Evolutionary conservation across 2,329 filamentous ascomycete species (phyloP), one percentile per base, ranked within the genome.

Genomic region (Cytospora leucostoma): DNA sequence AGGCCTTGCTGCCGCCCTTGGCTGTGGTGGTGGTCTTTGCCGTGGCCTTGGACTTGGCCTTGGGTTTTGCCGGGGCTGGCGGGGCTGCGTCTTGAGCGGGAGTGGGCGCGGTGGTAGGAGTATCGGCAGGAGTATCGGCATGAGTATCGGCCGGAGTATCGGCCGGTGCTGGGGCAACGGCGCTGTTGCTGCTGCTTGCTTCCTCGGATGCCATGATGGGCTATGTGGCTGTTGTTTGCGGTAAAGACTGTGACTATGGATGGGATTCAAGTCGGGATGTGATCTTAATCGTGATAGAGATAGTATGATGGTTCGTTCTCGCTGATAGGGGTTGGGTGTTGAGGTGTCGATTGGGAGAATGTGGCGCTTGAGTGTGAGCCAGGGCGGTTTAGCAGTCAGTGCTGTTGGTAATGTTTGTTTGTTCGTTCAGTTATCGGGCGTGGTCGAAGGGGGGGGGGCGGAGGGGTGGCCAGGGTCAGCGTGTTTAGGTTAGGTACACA

Each of bases 1-100:
- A 10, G 44, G n/a, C 44, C 54, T 75, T 74, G 57, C n/a, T n/a
- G n/a, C n/a, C n/a, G n/a, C 68, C 61, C 27, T 68, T 64, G 34
- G 68, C 57, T 67, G 67, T 67, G 64, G 44, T 19, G n/a, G 19
- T 47, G n/a, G 44, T 21, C 44, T 61, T 61, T 66, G 64, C 44
- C 15, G 37, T 54, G 51, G 49, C 49, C 27, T 54, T 54, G 44
- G 44, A 61, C 60, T 49, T 60, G 55, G 51, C 51, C 32, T 34
- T 59, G 38, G 55, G 33, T 55, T 64, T 56, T 49, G 57, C 19
- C 10, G 58, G 13, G 12, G 44, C 33, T n/a, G 57, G 12, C 27
- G 59, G 38, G 4, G 53, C 50, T 40, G 59, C 19, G 12, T 27
- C 27, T 27, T 27, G 2, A 27, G 2, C 27, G 27, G 27, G 27